phyloP scores from a whole-genome alignment of 345 rosid genomes.

The Clausena lansium region DNA sequence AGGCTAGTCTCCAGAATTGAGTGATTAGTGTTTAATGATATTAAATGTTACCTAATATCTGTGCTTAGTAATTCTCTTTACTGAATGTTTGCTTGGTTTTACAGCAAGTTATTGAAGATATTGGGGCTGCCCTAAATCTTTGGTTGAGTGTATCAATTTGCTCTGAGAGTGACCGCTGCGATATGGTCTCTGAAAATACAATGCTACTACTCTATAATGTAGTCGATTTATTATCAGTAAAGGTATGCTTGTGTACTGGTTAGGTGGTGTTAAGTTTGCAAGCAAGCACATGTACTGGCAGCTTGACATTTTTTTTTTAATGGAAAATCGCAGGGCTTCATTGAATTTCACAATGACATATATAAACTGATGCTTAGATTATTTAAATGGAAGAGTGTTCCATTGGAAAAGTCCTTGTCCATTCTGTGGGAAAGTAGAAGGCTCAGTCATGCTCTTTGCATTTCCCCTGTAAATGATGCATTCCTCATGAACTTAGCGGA shows the following conservation, averaged over 20 bases:
- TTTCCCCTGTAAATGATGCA: constrained; percentile 64
- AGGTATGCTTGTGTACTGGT: constrained; percentile 47
- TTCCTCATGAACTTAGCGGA: constrained; percentile 45
- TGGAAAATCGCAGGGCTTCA: constrained; percentile 54
- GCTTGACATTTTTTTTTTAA: constrained; percentile 9
- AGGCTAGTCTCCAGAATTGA: constrained; percentile 32
- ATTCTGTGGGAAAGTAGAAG: constrained; percentile 80
- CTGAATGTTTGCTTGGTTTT: constrained; percentile 21
- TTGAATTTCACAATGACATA: constrained; percentile 39
- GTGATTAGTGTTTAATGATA: constrained; percentile 19
- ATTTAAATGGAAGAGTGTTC: constrained; percentile 48
- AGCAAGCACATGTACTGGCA: neutral
- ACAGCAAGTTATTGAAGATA: constrained; percentile 64
- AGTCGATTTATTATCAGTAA: constrained; percentile 67
- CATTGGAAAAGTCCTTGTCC: constrained; percentile 53
- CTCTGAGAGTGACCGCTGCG: constrained; percentile 29
- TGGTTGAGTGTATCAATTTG: constrained; percentile 49
- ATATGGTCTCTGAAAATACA: constrained; percentile 36
- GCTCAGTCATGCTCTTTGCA: constrained; percentile 81
- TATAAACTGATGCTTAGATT: constrained; percentile 56
- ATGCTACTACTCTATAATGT: constrained; percentile 55
- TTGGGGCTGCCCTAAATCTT: constrained; percentile 51
- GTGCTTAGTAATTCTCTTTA: constrained; percentile 2
- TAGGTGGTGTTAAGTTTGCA: constrained; percentile 7
- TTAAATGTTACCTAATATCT: neutral